These are phyloP conservation scores for Solanum appendiculatum DNA, from an alignment of 257 asterid species.

Conservation along the genomic window DNA sequence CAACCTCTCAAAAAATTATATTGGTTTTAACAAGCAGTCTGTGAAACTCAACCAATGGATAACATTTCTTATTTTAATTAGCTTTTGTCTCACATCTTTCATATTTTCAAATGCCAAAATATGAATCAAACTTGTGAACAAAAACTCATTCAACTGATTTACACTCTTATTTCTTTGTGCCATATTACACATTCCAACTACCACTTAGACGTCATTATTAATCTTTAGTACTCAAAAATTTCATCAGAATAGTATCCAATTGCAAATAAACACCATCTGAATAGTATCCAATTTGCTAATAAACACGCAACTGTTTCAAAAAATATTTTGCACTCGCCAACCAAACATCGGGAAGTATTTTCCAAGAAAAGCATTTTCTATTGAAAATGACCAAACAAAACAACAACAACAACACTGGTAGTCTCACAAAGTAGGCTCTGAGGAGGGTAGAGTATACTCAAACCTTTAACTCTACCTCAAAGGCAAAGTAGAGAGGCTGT, in stretches of 20 bases:
- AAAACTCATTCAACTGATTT: background rate
- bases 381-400: background rate
- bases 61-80: background rate
- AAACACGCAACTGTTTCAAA: background rate
- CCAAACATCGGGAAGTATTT: background rate
- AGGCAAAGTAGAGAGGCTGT: background rate
- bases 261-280: background rate
- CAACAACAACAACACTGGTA: background rate
- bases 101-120: background rate
- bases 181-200: background rate
- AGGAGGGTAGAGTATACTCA: background rate
- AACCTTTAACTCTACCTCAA: background rate
- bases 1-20: background rate
- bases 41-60: background rate
- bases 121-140: background rate
- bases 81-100: background rate
- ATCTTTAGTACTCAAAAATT: background rate
- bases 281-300: background rate
- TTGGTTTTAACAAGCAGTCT: background rate
- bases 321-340: background rate
- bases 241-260: background rate
- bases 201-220: background rate
- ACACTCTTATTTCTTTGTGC: background rate
- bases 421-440: background rate
- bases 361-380: background rate